phyloP scores from a whole-genome alignment of 768 basidiomycete species.

The Pseudohyphozyma bogoriensis region DNA sequence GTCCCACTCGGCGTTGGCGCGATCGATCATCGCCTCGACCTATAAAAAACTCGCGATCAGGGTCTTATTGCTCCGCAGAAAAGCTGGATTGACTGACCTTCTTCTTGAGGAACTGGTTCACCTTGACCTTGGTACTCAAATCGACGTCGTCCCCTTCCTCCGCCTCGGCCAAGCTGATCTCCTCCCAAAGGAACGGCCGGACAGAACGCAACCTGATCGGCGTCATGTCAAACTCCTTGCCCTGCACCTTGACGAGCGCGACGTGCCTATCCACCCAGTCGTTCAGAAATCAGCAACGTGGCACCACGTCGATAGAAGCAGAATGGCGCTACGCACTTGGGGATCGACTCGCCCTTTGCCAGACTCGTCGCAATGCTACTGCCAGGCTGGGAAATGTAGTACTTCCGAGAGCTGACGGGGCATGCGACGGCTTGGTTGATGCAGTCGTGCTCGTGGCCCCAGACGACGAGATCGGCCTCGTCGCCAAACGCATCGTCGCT shows the following conservation, averaged over 20 bases:
- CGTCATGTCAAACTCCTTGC: constrained; percentile 72
- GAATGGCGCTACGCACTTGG: constrained; percentile 78
- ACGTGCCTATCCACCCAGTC: constrained; percentile 58
- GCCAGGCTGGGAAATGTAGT: constrained; percentile 88
- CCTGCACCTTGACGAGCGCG: constrained; percentile 75
- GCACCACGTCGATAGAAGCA: background rate
- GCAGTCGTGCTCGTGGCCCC: constrained; percentile 99
- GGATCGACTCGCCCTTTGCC: constrained; percentile 80
- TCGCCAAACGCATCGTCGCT: constrained; percentile 98
- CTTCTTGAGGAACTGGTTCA: constrained; percentile 7
- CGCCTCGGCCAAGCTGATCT: constrained; percentile 60
- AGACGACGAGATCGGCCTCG: constrained; percentile 80
- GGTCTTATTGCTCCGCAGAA: background rate
- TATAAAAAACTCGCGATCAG: too few relatives aligned
- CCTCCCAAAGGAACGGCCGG: constrained; percentile 84
- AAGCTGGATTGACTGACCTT: constrained; percentile 5
- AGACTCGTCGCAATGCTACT: constrained; percentile 89
- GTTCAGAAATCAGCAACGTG: background rate
- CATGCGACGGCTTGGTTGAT: constrained; percentile 65
- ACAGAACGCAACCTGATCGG: constrained; percentile 84
- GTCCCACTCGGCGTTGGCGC: constrained; percentile 68
- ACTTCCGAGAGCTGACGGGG: constrained; percentile 78
- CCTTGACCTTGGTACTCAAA: constrained; percentile 56
- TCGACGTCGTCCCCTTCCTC: constrained; percentile 72
- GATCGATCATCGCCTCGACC: constrained; percentile 68